Percentiles rank a stretch among this genome's conserved stretches.
These are phyloP conservation scores for Aspergillus sp. DNA, from an alignment of 2,329 filamentous ascomycete species.

Conservation along the genomic window DNA sequence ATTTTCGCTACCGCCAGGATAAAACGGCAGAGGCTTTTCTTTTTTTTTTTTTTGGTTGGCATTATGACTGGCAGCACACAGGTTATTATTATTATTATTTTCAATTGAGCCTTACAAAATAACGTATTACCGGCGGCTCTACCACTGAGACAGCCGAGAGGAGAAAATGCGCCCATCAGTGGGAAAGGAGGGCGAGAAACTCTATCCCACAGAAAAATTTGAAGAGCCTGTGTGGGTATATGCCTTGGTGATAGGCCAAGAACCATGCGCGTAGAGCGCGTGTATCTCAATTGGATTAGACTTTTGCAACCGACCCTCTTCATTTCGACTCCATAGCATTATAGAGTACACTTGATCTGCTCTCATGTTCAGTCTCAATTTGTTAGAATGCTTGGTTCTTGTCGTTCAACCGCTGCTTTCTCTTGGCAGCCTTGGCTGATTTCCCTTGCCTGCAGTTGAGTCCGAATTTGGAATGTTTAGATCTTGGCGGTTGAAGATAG, in stretches of 20 bases:
- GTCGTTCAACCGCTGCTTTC: background rate
- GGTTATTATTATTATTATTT: background rate
- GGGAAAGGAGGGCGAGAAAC: background rate
- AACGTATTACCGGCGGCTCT: too few relatives aligned
- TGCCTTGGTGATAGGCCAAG: background rate
- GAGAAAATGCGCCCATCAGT: background rate
- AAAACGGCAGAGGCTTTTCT: background rate
- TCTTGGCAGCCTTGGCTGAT: background rate
- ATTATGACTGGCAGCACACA: background rate
- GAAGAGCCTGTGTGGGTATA: background rate
- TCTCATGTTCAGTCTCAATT: too few relatives aligned
- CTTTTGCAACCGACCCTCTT: background rate
- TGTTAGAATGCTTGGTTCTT: background rate
- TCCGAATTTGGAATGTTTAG: background rate
- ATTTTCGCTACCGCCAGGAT: background rate
- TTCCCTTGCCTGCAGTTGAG: background rate
- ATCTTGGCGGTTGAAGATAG: background rate
- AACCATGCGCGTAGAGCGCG: background rate
- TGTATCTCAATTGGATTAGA: background rate
- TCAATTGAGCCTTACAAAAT: too few relatives aligned
- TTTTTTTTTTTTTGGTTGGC: background rate
- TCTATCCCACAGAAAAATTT: background rate
- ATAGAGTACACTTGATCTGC: too few relatives aligned
- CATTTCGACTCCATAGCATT: background rate
- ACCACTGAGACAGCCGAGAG: background rate